A percentile compares a stretch with the other conserved stretches of the same genome.
Evolutionary conservation across 202 grass and related monocot genomes (phyloP).

Genomic region (Schoenoplectus triqueter): DNA sequence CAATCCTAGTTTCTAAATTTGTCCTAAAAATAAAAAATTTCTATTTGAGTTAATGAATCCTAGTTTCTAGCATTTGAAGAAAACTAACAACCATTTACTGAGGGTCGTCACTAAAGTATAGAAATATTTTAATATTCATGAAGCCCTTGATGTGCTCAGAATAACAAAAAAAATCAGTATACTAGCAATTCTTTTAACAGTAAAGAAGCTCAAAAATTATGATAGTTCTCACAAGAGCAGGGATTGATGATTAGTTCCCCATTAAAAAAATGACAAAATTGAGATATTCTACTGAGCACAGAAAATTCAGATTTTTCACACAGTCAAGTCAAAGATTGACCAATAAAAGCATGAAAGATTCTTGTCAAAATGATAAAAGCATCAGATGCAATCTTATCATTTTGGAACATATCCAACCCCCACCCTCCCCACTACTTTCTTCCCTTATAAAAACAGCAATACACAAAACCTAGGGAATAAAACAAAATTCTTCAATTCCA

Average conservation of each 20-base stretch:
- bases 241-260: not conserved
- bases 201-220: slow-evolving; percentile 7
- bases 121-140: not conserved
- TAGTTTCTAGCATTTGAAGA: not conserved
- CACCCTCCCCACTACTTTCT: not conserved
- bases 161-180: not conserved
- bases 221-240: not conserved
- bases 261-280: slow-evolving; percentile 19
- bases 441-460: slow-evolving; percentile 19
- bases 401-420: slow-evolving; percentile 20
- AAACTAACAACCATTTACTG: not conserved
- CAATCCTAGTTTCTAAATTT: not conserved
- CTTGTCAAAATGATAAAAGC: slow-evolving; percentile 23
- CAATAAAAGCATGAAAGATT: slow-evolving; percentile 36
- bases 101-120: not conserved
- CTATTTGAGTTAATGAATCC: not conserved
- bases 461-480: slow-evolving; percentile 17
- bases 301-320: not conserved
- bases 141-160: not conserved
- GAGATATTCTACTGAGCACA: not conserved
- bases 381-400: slow-evolving; percentile 39
- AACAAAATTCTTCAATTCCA: not conserved
- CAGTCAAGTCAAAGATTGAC: not conserved
- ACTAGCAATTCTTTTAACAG: not conserved
- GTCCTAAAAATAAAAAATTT: not conserved